These are phyloP conservation scores for Diaporthe ampelina DNA, from an alignment of 2,329 filamentous ascomycete species.

Conservation along the genomic window DNA sequence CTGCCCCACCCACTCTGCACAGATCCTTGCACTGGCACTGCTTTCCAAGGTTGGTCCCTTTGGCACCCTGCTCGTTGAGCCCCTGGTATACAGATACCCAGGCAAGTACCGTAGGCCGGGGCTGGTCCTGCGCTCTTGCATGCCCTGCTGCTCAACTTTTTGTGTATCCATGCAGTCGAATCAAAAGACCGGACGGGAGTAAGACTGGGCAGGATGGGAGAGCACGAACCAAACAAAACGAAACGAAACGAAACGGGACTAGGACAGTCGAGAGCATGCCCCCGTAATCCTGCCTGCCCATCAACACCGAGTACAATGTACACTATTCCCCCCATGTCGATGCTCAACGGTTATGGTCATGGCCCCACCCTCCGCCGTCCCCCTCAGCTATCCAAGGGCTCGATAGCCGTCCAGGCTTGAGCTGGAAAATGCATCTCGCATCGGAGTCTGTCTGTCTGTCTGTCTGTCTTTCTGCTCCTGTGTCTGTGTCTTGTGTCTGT, in stretches of 20 bases:
- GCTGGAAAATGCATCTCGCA: conserved; percentile 4
- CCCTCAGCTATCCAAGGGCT: conserved; percentile 18
- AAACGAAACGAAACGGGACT: not conserved
- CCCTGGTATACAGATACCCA: not conserved
- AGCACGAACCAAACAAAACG: not conserved
- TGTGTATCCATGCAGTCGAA: conserved; percentile 8
- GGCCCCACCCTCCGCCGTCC: not conserved
- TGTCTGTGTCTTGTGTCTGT: not conserved
- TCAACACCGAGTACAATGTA: not conserved
- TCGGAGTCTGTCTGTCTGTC: no score
- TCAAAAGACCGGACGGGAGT: not conserved
- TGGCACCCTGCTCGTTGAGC: not conserved
- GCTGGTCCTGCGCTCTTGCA: conserved; percentile 5
- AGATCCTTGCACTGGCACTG: conserved; percentile 30
- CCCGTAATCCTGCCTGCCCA: not conserved
- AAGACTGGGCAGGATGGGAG: not conserved
- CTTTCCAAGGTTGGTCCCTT: conserved; percentile 14
- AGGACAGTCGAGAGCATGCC: not conserved
- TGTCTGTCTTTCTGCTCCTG: not conserved
- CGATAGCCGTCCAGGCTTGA: conserved; percentile 4
- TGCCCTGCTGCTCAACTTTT: not conserved
- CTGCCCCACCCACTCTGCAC: conserved; percentile 27
- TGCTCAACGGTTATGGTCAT: conserved; percentile 13
- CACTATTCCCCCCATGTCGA: not conserved
- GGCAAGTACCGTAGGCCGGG: not conserved